Base-by-base conservation (phyloP, 306 rosid genomes). In the Dryas alaskensis region DNA sequence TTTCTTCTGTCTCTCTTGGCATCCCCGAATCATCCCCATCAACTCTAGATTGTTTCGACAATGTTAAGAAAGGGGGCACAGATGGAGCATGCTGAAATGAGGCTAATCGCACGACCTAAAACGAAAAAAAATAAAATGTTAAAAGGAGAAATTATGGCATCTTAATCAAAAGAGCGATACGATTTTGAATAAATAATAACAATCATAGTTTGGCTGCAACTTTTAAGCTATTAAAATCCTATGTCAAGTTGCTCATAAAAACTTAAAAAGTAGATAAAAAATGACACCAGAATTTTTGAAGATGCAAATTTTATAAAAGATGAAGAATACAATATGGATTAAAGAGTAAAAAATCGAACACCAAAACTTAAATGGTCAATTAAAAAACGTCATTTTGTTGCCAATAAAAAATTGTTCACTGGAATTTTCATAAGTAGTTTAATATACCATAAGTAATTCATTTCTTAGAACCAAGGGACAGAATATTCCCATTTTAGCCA, bases 31-130 rank as follows among this genome's bases (percentile, higher is more conserved):
- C 91, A 39, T 94, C 96, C 76, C 87, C 81, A 68, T 88, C 97
- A 72, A 69, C 89, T 86, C 74, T 88, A 79, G 94, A 84, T 62
- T 89, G 98, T 81, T 81, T 94, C 27, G 93, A 96, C 84, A 87
- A 71, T 4, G 93, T 31, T 72, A 94, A 69, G 84, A 89, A 92
- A 59, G 99, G 98, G 55, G 99, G 99, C 75, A 92, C 96, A 16
- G 99, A 92, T 76, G 97, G 97, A 78, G 99, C 87, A 79, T 92
- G 97, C 91, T 94, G 99, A 86, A 92, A 94, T 84, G 99, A 94
- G 81, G 99, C 99, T 81, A 94, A 80, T 58, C 98, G 92, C 76
- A 92, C 98, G 81, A 94, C 99, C 99, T 94, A 74, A 75, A 77
- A 84, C 78, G 52, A 61, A 78, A 47, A 47, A 67, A 8, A 67